Evolutionary conservation across 345 rosid species (phyloP).

Genomic region (Limnanthes douglasii): DNA sequence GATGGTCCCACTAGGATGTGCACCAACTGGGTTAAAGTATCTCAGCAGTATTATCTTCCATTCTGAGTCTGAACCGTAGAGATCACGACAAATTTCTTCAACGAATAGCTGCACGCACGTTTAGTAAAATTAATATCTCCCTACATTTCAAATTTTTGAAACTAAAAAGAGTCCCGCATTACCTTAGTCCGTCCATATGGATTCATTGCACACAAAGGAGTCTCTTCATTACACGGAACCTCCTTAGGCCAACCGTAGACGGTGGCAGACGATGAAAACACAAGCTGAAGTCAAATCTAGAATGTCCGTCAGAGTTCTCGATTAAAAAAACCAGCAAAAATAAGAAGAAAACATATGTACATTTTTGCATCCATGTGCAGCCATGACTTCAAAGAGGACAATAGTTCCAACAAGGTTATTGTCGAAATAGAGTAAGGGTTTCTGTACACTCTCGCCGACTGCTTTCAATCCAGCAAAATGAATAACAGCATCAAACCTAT

Average conservation of each 20-base stretch:
- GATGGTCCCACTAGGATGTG: slow-evolving; percentile 79
- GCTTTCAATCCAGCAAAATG: slow-evolving; percentile 98
- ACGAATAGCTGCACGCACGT: slow-evolving; percentile 53
- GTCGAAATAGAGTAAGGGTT: slow-evolving; percentile 60
- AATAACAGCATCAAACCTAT: slow-evolving; percentile 81
- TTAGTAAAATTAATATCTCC: too few species aligned
- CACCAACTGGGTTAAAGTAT: slow-evolving; percentile 93
- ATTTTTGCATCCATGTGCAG: slow-evolving; percentile 69
- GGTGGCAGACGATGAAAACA: slow-evolving; percentile 96
- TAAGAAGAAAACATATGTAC: slow-evolving; percentile 16
- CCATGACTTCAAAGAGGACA: slow-evolving; percentile 71
- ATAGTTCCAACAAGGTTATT: slow-evolving; percentile 78
- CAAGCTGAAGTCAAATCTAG: slow-evolving; percentile 50
- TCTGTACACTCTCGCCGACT: slow-evolving; percentile 82
- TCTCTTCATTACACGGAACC: slow-evolving; percentile 90
- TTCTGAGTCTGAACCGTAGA: slow-evolving; percentile 49
- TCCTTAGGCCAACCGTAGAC: slow-evolving; percentile 89
- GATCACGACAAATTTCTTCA: slow-evolving; percentile 58
- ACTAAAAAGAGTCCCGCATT: too few species aligned
- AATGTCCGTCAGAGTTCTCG: not conserved
- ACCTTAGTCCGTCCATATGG: slow-evolving; percentile 98
- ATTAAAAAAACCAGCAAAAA: not conserved
- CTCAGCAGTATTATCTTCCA: slow-evolving; percentile 57
- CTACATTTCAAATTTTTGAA: too few species aligned
- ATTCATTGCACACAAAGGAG: slow-evolving; percentile 46